These are phyloP conservation scores for Thuja plicata DNA, from an alignment of 83 land plant species.

Conservation along the genomic window DNA sequence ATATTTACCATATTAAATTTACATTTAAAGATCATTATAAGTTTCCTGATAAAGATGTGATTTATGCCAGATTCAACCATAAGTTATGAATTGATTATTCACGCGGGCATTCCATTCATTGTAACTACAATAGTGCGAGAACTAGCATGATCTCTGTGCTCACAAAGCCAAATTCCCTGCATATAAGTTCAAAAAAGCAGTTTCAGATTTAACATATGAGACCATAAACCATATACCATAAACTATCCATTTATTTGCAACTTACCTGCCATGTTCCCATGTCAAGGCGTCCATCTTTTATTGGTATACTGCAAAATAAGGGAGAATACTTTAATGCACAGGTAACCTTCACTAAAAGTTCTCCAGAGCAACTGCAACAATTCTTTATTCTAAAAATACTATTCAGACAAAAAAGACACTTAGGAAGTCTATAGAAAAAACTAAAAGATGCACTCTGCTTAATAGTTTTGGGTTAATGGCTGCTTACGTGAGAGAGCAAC, in stretches of 20 bases:
- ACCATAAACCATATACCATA: not conserved
- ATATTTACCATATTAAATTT: not conserved
- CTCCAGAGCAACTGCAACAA: not conserved
- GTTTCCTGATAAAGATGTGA: not conserved
- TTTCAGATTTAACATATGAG: not conserved
- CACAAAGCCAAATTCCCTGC: constrained; percentile 84
- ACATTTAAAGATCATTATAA: not conserved
- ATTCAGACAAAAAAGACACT: not conserved
- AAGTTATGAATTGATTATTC: not conserved
- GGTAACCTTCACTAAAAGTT: not conserved
- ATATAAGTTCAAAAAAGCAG: not conserved
- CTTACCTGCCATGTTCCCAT: constrained; percentile 99
- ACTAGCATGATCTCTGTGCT: constrained; percentile 67
- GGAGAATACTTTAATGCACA: not conserved
- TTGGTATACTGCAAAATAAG: constrained; percentile 73
- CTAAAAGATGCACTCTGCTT: not conserved
- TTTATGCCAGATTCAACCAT: not conserved
- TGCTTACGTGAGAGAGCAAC: constrained; percentile 81
- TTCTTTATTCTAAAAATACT: not conserved
- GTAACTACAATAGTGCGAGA: constrained; percentile 60
- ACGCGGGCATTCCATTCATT: constrained; percentile 43
- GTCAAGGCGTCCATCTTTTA: constrained; percentile 86
- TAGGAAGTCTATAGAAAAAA: not conserved
- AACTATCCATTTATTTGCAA: constrained; percentile 5
- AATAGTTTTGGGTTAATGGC: not conserved